Conservation (phyloP, 2,329 filamentous ascomycete species). For the Colletotrichum tropicale region DNA sequence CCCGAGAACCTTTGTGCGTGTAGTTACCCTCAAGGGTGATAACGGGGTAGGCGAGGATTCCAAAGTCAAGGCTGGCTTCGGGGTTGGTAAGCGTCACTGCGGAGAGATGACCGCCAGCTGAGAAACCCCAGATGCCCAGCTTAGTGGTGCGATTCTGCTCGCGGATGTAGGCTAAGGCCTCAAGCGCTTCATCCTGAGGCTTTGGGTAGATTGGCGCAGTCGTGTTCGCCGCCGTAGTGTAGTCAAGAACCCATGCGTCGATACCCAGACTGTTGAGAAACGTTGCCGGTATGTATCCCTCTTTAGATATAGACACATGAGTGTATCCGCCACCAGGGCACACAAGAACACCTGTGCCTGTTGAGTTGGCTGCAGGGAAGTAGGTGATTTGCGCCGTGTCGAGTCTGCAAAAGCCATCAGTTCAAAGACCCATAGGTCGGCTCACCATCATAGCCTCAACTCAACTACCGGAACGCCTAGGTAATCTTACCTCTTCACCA, state of each 20-base stretch:
- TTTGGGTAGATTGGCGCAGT: conserved; percentile 22
- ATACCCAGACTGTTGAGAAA: conserved; percentile 22
- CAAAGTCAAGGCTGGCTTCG: conserved; percentile 23
- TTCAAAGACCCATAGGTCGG: not conserved
- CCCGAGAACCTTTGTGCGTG: conserved; percentile 22
- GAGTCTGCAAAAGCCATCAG: not conserved
- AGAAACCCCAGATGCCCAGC: conserved; percentile 28
- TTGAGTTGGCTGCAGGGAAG: conserved; percentile 5
- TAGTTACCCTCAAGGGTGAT: conserved; percentile 22
- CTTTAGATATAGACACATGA: conserved; percentile 15
- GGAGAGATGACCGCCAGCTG: conserved; percentile 25
- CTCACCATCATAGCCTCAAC: not conserved
- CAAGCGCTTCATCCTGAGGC: conserved; percentile 22
- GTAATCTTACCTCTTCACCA: not conserved
- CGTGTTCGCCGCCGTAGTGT: conserved; percentile 18
- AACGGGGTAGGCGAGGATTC: conserved; percentile 25
- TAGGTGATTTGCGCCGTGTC: conserved; percentile 7
- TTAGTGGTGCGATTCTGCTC: conserved; percentile 16
- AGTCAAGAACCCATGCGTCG: conserved; percentile 25
- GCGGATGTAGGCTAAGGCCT: conserved; percentile 22
- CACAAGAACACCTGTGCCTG: conserved; percentile 22
- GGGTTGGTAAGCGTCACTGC: conserved; percentile 25
- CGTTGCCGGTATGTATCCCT: conserved; percentile 18
- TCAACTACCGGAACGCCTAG: not conserved
- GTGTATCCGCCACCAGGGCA: conserved; percentile 22